phyloP scores from a whole-genome alignment of 257 asterid species.

The Solanum corneliomulleri region DNA sequence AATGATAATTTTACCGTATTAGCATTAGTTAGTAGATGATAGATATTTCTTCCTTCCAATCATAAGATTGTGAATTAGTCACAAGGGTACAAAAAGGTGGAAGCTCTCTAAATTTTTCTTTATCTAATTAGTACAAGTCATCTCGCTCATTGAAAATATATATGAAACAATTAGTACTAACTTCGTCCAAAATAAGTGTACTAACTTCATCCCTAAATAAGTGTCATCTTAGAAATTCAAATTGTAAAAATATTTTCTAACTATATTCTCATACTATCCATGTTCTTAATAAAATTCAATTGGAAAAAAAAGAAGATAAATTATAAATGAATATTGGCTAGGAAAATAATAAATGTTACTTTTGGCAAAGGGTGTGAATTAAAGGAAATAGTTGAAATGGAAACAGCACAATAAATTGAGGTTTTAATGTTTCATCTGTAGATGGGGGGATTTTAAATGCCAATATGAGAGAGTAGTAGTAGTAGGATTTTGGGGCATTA shows the following conservation, averaged over 20 bases:
- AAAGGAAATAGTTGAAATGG: neutral
- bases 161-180: neutral
- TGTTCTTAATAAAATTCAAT: neutral
- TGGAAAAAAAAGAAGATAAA: neutral
- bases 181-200: neutral
- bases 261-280: neutral
- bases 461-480: conserved; percentile 10
- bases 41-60: neutral
- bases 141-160: neutral
- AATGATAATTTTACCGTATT: too few species aligned
- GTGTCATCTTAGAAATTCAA: neutral
- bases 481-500: conserved; percentile 37
- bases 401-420: conserved; percentile 19
- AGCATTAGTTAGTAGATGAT: too few species aligned
- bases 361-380: neutral
- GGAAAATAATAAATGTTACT: neutral
- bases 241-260: neutral
- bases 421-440: conserved; percentile 12
- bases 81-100: neutral
- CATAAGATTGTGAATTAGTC: neutral
- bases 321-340: neutral
- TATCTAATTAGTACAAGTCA: neutral
- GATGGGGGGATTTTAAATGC: conserved; percentile 17
- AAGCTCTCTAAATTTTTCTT: neutral
- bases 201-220: too few species aligned